Evolutionary conservation across 371 early-diverging fungal species (phyloP).

Genomic region (Mortierella sp.): DNA sequence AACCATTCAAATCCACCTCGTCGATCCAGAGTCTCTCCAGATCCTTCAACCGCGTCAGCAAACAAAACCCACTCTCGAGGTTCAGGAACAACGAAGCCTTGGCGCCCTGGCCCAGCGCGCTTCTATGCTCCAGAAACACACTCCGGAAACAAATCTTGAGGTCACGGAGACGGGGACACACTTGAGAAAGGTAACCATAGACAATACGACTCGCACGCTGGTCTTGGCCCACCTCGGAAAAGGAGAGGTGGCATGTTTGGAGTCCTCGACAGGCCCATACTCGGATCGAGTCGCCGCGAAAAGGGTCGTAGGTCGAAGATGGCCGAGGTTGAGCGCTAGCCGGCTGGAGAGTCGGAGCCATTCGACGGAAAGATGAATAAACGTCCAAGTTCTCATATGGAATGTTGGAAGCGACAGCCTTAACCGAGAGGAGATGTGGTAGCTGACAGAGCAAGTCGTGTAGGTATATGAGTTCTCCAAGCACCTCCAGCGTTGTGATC

Average conservation of each 20-base stretch:
- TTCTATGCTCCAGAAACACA: not conserved
- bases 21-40: not conserved
- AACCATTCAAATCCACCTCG: not conserved
- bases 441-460: slow-evolving; percentile 1
- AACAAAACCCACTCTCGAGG: not conserved
- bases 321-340: not conserved
- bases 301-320: not conserved
- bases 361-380: not conserved
- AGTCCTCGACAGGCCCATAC: not conserved
- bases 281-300: not conserved
- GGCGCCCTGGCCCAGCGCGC: not conserved
- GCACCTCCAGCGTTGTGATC: not conserved
- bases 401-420: not conserved
- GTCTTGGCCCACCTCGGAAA: not conserved
- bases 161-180: not conserved
- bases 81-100: not conserved
- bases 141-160: not conserved
- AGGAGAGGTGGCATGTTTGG: not conserved
- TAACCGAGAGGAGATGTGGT: not conserved
- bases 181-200: not conserved
- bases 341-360: not conserved
- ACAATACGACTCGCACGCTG: not conserved
- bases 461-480: not conserved
- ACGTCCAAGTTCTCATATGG: not conserved
- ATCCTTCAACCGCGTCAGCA: not conserved